Evolutionary conservation across 1,139 yeast genomes (phyloP), one percentile per base, ranked within the genome.

Genomic region (Kluyveromyces marxianus): DNA sequence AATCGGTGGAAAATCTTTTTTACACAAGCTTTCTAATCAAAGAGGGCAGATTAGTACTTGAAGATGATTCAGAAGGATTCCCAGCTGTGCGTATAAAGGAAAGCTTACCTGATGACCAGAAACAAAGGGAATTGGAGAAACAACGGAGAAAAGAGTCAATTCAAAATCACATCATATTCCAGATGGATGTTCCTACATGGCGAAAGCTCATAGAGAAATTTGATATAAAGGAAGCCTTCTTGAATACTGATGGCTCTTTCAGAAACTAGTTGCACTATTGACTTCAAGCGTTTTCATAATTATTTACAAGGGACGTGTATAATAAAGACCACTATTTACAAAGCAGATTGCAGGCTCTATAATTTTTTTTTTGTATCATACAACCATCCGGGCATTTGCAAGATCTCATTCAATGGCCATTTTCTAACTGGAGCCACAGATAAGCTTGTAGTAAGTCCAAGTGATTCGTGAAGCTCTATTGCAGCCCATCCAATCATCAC

Each of bases 401-500:
- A 55, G 29, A 83, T 59, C 10, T 76, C 71, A 44, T 71, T 63
- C 52, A 84, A 60, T 1, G 95, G 90, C 96, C 96, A 87, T 63
- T 78, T 84, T 39, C 88, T 69, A 2, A 78, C 68, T 1, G 94
- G 90, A 7, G 72, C 59, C 4, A 81, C 75, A 14, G 67, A 69
- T 37, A 83, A 59, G 30, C 73, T 76, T 0, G 87, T 76, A 24
- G 71, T 70, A 29, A 74, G 48, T 4, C 65, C 62, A 32, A 71
- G 69, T 8, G 63, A 59, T 60, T 89, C 96, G 60, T 70, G 83
- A 14, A 89, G 69, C 59, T 90, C 96, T 8, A 90, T 85, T 0
- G 97, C 98, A 0, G 97, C 96, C 79, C 95, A 86, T 0, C 97
- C 98, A 46, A 92, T 92, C 99, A 92, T 92, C 2, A 89, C 77